phyloP scores from a whole-genome alignment of 495 filamentous ascomycete species.

The Hyaloscypha hepaticicola region DNA sequence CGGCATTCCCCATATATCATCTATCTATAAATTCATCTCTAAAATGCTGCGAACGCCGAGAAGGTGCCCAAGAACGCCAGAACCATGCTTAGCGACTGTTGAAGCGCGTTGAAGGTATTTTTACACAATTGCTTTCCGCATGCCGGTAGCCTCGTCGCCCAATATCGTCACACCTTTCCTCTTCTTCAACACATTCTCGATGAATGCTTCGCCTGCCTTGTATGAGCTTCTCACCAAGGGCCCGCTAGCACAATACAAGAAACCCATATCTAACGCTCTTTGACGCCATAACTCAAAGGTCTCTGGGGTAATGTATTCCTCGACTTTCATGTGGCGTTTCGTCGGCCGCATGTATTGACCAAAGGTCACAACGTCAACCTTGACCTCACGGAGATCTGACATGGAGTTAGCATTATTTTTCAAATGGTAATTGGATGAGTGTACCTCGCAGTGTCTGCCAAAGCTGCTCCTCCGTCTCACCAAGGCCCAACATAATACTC shows the following conservation, averaged over 20 bases:
- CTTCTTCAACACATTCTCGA: conserved; percentile 96
- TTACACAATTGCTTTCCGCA: conserved; percentile 32
- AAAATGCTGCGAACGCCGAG: background rate
- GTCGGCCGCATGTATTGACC: conserved; percentile 99
- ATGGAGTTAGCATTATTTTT: conserved; percentile 26
- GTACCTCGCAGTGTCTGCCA: conserved; percentile 71
- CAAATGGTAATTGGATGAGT: background rate
- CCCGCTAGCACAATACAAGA: conserved; percentile 92
- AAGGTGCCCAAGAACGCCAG: background rate
- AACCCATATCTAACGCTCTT: conserved; percentile 90
- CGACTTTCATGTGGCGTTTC: conserved; percentile 94
- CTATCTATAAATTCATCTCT: background rate
- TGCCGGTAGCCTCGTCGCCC: conserved; percentile 20
- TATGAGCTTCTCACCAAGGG: conserved; percentile 91
- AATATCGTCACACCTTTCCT: conserved; percentile 39
- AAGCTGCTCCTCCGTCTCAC: conserved; percentile 89
- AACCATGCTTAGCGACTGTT: background rate
- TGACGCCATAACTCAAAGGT: conserved; percentile 88
- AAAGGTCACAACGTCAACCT: conserved; percentile 95
- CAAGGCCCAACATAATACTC: conserved; percentile 92
- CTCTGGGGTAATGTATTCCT: conserved; percentile 88
- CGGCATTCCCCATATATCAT: no score
- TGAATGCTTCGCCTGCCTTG: conserved; percentile 97
- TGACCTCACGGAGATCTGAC: conserved; percentile 67
- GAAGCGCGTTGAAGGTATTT: background rate